A percentile compares a stretch with the other conserved stretches of the same genome.
Evolutionary conservation across 148 eudicot genomes (phyloP).

Genomic region (Salicornia ramosissima): DNA sequence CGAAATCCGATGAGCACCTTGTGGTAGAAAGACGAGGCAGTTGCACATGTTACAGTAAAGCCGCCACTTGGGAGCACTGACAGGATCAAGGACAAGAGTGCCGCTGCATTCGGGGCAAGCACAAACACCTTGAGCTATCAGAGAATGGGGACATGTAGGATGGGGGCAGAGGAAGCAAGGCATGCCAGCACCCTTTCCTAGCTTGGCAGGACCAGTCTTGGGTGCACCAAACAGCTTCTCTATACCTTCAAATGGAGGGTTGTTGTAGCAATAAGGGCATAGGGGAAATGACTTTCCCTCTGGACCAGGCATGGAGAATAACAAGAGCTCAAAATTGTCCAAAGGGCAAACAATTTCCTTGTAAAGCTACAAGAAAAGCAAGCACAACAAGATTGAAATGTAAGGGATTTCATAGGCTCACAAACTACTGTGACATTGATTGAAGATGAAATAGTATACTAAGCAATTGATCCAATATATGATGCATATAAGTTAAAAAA

Average conservation of each 20-base stretch:
- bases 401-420: no score
- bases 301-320: conserved; percentile 84
- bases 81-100: conserved; percentile 85
- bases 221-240: conserved; percentile 57
- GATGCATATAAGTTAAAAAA: no score
- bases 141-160: conserved; percentile 80
- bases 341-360: conserved; percentile 86
- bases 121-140: conserved; percentile 83
- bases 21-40: conserved; percentile 77
- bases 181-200: conserved; percentile 94
- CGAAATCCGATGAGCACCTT: conserved; percentile 86
- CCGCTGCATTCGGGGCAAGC: conserved; percentile 95
- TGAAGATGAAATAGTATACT: no score
- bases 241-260: conserved; percentile 89
- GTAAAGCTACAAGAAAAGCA: conserved; percentile 54
- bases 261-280: conserved; percentile 94
- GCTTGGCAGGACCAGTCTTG: conserved; percentile 49
- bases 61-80: conserved; percentile 96
- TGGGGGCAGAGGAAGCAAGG: conserved; percentile 94
- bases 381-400: no score
- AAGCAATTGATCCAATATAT: no score
- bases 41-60: conserved; percentile 86
- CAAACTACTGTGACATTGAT: no score
- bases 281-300: conserved; percentile 90
- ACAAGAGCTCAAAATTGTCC: conserved; percentile 89